Percentiles rank a stretch among this genome's conserved stretches.
These are phyloP conservation scores for Prunus fruticosa DNA, from an alignment of 306 rosid genomes.

Conservation along the genomic window DNA sequence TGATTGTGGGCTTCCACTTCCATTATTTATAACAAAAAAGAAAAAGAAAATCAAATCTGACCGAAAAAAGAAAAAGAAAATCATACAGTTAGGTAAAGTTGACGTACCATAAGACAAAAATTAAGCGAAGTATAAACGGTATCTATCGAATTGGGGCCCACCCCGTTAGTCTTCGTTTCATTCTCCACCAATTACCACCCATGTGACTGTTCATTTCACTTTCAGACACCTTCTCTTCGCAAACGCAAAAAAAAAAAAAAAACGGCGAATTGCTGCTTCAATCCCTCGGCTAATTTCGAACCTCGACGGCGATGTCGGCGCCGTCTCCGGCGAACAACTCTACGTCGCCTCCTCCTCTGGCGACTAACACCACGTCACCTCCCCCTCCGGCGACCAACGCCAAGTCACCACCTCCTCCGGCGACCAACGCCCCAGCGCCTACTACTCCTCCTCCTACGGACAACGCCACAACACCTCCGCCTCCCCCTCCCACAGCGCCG, in stretches of 20 bases:
- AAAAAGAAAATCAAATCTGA: neutral
- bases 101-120: neutral
- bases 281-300: neutral
- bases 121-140: neutral
- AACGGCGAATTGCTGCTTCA: neutral
- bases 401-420: neutral
- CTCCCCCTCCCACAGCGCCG: constrained; percentile 2
- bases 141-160: neutral
- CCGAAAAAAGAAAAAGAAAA: neutral
- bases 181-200: neutral
- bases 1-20: too few species aligned
- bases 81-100: neutral
- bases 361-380: neutral
- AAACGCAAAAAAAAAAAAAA: neutral
- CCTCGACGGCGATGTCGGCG: constrained; percentile 37
- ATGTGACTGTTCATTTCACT: neutral
- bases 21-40: too few species aligned
- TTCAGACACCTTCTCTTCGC: neutral
- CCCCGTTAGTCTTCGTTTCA: neutral
- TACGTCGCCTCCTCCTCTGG: neutral
- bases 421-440: neutral
- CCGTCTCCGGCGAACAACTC: constrained; percentile 27
- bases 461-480: constrained; percentile 9
- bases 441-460: neutral
- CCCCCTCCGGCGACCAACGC: neutral